Evolutionary conservation across 2,329 filamentous ascomycete genomes (phyloP), one percentile per base, ranked within the genome.

Genomic region (Juglanconis juglandina): DNA sequence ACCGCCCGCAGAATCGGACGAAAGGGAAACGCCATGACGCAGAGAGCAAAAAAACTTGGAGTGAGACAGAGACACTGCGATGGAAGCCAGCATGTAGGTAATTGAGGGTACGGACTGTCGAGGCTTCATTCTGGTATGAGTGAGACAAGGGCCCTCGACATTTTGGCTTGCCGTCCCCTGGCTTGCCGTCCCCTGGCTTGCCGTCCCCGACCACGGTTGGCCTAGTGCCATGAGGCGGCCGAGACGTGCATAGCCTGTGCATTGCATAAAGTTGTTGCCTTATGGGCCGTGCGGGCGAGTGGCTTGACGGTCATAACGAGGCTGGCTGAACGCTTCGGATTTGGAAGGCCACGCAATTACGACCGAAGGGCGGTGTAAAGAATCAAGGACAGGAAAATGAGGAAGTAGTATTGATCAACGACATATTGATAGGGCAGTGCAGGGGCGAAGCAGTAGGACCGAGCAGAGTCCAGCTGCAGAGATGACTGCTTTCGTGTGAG

Each of bases 201-300:
- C 48, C 33, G 48, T 35, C 17, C n/a, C 6, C 34, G 33, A 14
- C 49, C 34, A 39, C 24, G 34, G n/a, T 35, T 39, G 49, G 49
- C 7, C 3, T 52, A 52, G 49, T 34, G 39, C 24, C 54, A 24
- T 32, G 41, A 53, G 59, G 49, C 59, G 47, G 32, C 54, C 59
- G 54, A 61, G 59, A 61, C 59, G 17, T 17, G 17, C 17, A 17
- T 17, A 17, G 17, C 17, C 17, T 17, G 39, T 61, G 59, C 59
- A 52, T 61, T 52, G 48, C 49, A 48, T 61, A 41, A 35, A 35
- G 49, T n/a, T 24, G 54, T 58, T 53, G 53, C 58, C 41, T 53
- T 58, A 57, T 53, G 39, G 24, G 47, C 37, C 42, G 47, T 42
- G 37, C 48, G 30, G 34, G 17, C 35, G 32, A 50, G 8, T 50